Evolutionary conservation across 345 rosid species (phyloP), one percentile per base, ranked within the genome.

Genomic region (Ailanthus altissimus): DNA sequence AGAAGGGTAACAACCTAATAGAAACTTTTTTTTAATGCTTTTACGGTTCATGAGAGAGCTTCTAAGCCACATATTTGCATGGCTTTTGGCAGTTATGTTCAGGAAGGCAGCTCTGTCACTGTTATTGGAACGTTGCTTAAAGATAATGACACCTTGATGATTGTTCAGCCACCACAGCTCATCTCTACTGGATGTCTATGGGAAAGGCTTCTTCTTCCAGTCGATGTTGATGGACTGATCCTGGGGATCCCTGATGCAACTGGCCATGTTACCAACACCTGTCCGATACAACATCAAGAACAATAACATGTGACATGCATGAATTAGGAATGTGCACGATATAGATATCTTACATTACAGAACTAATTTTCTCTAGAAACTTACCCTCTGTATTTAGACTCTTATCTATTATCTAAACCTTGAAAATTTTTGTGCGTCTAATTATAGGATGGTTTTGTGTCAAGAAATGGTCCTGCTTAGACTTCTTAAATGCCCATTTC

Each of bases 161-260:
- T 89, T 66, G 81, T 86, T 64, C 83, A 84, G 76, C 87, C 86
- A 20, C 85, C 82, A 0, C 86, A 84, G 74, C 40, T 79, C 28
- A 47, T 89, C 69, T 84, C 85, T 8, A 85, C 92, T 11, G 89
- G 90, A 66, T 89, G 87, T 59, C 67, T 84, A 21, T 89, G 88
- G 87, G 77, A n/a, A 67, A 79, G 80, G 81, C 67, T 89, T 25
- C 81, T 89, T 70, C 75, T 89, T 26, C 92, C 89, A 0, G 76
- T 81, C 13, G 90, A 89, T 5, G 42, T 89, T 23, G 92, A 89
- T 78, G 89, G 88, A 12, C 78, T 88, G 65, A 58, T 89, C 53
- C 70, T 85, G n/a, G 87, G 80, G 43, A 72, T 82, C 20, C 80
- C 85, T 13, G 64, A 77, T 56, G 42, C 26, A 38, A 25, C 60